Base-by-base conservation (phyloP, 2,329 filamentous ascomycete genomes). In the Beauveria sp. region DNA sequence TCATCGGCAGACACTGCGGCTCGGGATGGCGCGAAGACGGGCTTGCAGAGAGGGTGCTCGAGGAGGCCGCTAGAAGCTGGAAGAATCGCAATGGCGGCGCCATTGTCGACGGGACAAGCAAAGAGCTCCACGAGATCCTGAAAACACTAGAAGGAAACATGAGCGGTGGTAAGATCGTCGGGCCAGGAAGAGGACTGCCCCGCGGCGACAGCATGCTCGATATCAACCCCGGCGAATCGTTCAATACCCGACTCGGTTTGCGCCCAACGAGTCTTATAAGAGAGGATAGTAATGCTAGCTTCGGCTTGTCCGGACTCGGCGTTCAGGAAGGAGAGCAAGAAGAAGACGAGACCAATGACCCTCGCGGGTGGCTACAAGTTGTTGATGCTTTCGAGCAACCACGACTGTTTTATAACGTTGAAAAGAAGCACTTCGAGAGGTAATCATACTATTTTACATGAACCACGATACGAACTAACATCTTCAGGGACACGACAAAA, bases 21-120 rank as follows among this genome's bases (percentile, higher is more conserved):
- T 93, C 93, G 62, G 91, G 87, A 86, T 99, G 95, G 95, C 86
- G 93, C 68, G 93, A 98, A 77, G 92, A 96, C 72, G 93, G 96
- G 0, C 79, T 97, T 38, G 95, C 93, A 3, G 96, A 99, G 74
- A 88, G 88, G 66, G 91, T 97, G 14, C 77, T 99, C 42, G 95
- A 99, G 69, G 95, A 98, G 74, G 86, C 93, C 8, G 93, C 95
- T 1, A 89, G 90, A 73, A 84, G 85, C 67, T 99, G 95, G 96
- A 98, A 97, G 78, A 90, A 88, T 66, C 82, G 88, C 63, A 92
- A 90, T 71, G 91, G 91, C 1, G 90, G 90, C 24, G 90, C 96
- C 59, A 96, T 99, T 66, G 90, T 99, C 3, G 91, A 97, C 58
- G 93, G 93, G 28, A 81, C 82, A 9, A 88, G 85, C 68, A 83